phyloP scores from a whole-genome alignment of 73 alveolate species.

The Tetrahymena malaccensis region DNA sequence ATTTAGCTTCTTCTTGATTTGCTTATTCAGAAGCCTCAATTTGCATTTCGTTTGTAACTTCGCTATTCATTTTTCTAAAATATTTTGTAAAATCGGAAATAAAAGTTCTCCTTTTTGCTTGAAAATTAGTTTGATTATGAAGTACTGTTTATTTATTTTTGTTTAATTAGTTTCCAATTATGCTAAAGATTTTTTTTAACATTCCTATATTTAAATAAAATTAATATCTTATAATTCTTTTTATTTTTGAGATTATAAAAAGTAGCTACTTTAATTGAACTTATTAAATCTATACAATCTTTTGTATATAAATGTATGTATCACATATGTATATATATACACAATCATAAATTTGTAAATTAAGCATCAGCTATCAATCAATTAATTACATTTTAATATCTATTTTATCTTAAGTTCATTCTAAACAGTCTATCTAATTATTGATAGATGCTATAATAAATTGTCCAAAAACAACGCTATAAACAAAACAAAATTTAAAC shows the following conservation, averaged over 20 bases:
- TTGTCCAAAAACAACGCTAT: too few relatives aligned
- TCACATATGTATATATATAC: too few relatives aligned
- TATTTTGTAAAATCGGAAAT: neutral
- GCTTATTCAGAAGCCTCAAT: neutral
- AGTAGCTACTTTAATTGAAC: neutral
- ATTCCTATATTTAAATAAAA: neutral
- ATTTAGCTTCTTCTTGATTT: neutral
- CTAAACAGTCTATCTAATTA: neutral
- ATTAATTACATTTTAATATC: neutral
- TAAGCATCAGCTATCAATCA: neutral
- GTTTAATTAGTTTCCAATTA: neutral
- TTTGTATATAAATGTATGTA: neutral
- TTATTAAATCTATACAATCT: neutral
- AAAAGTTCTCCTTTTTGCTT: neutral
- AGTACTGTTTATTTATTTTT: neutral
- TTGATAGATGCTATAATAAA: neutral
- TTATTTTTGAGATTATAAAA: neutral
- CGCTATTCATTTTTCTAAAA: neutral
- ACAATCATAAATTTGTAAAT: too few relatives aligned
- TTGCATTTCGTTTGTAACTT: neutral
- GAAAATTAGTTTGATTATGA: neutral
- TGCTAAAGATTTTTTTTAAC: neutral
- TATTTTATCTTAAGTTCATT: neutral
- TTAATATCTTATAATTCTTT: neutral
- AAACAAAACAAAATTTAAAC: too few relatives aligned